These are phyloP conservation scores for Beta macrorhiza DNA, from an alignment of 179 eudicot genomes.

Conservation along the genomic window DNA sequence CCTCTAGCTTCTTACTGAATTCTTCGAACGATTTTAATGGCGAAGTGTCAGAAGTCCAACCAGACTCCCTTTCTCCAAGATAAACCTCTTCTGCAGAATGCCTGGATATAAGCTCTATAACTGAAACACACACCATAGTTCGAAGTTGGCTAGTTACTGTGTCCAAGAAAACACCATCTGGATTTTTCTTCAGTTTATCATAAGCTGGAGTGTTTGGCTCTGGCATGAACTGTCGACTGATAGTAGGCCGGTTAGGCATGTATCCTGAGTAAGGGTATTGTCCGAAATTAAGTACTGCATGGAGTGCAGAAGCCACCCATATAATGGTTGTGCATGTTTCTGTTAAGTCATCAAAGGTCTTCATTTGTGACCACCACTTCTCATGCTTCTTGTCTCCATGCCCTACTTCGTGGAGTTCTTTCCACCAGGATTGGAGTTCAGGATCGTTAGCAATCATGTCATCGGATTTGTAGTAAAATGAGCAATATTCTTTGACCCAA, in stretches of 20 bases:
- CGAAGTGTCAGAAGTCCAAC: conserved; percentile 51
- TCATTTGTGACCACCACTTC: conserved; percentile 81
- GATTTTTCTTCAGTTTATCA: conserved; percentile 49
- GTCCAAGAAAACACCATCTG: conserved; percentile 49
- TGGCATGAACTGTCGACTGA: conserved; percentile 61
- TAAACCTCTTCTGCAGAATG: conserved; percentile 75
- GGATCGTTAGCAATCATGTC: conserved; percentile 39
- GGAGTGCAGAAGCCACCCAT: conserved; percentile 86
- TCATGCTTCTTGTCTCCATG: conserved; percentile 78
- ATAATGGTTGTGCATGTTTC: conserved; percentile 62
- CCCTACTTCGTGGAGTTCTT: conserved; percentile 62
- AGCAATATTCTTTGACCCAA: conserved; percentile 72
- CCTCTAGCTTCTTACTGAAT: conserved; percentile 42
- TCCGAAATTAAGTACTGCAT: conserved; percentile 74
- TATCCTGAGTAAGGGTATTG: conserved; percentile 81
- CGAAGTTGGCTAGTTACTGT: conserved; percentile 53
- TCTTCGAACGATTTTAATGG: conserved; percentile 48
- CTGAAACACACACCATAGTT: conserved; percentile 50
- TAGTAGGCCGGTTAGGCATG: conserved; percentile 64
- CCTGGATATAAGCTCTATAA: conserved; percentile 64
- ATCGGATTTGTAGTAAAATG: conserved; percentile 52
- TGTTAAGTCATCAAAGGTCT: conserved; percentile 45
- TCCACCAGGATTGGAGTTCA: conserved; percentile 81
- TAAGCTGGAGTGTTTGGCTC: conserved; percentile 52
- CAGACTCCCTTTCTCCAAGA: conserved; percentile 57